Percentiles rank a stretch among this genome's conserved stretches.
Conservation (phyloP, 768 basidiomycete genomes). For the Leccinum fibrillosum region DNA sequence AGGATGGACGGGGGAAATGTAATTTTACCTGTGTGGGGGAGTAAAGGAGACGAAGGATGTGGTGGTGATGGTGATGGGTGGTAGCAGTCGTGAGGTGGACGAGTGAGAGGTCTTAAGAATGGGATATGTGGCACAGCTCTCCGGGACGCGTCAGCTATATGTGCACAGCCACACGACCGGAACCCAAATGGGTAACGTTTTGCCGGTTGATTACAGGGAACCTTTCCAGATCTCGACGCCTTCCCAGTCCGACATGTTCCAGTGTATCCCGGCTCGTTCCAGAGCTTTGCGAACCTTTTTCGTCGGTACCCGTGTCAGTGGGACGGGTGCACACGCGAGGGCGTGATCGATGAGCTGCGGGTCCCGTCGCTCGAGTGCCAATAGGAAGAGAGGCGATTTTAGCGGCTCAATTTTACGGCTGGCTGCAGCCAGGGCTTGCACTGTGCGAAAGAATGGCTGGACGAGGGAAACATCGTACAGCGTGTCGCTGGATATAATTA, state of each 20-base stretch:
- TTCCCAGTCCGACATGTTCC: slow-evolving; percentile 74
- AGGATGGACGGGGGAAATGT: background rate
- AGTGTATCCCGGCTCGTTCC: slow-evolving; percentile 52
- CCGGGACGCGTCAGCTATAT: slow-evolving; percentile 31
- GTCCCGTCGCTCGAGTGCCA: slow-evolving; percentile 77
- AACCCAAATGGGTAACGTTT: background rate
- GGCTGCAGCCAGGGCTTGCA: slow-evolving; percentile 48
- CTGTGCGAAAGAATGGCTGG: slow-evolving; percentile 65
- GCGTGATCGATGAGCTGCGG: slow-evolving; percentile 57
- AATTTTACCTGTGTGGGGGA: background rate
- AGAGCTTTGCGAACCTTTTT: slow-evolving; percentile 60
- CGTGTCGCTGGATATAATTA: slow-evolving; percentile 83
- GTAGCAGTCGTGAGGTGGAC: background rate
- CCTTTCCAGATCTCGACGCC: slow-evolving; percentile 75
- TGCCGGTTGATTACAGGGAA: background rate
- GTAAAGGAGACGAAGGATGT: background rate
- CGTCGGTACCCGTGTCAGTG: slow-evolving; percentile 53
- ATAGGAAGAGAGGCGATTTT: slow-evolving; percentile 28
- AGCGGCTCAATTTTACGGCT: background rate
- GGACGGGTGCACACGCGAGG: slow-evolving; percentile 59
- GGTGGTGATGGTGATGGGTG: background rate
- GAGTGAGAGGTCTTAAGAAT: slow-evolving; percentile 22
- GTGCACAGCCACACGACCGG: slow-evolving; percentile 22
- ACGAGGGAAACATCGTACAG: slow-evolving; percentile 63
- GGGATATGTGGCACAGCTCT: slow-evolving; percentile 19